Conservation (phyloP, 2,329 filamentous ascomycete species). For the Phyllosticta citribraziliensis region DNA sequence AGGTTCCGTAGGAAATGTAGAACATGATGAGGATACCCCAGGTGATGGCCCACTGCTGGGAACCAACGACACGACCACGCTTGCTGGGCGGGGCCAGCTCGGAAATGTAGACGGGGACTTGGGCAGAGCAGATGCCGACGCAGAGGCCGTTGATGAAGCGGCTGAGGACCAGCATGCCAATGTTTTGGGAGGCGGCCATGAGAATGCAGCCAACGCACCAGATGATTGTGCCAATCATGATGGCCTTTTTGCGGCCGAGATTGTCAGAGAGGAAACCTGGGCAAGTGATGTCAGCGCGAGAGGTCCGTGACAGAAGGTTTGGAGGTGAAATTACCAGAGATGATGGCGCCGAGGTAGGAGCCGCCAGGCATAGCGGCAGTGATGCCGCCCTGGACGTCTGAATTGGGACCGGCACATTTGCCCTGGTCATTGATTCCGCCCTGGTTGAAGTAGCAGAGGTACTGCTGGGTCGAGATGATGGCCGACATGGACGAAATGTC, state of each 20-base stretch:
- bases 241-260: slow-evolving; percentile 43
- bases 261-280: slow-evolving; percentile 43
- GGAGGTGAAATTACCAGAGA: slow-evolving; percentile 29
- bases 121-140: slow-evolving; percentile 62
- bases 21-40: slow-evolving; percentile 63
- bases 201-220: slow-evolving; percentile 53
- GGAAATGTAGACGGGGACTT: slow-evolving; percentile 60
- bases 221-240: slow-evolving; percentile 43
- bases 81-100: slow-evolving; percentile 51
- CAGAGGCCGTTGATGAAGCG: slow-evolving; percentile 60
- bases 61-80: slow-evolving; percentile 58
- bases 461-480: slow-evolving; percentile 55
- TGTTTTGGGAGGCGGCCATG: slow-evolving; percentile 52
- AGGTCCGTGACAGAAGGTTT: no score
- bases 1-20: slow-evolving; percentile 34
- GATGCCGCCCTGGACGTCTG: slow-evolving; percentile 55
- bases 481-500: slow-evolving; percentile 27
- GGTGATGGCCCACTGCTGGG: slow-evolving; percentile 67
- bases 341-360: slow-evolving; percentile 55
- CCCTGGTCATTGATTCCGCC: slow-evolving; percentile 25
- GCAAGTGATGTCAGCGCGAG: neutral
- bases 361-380: slow-evolving; percentile 62
- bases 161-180: slow-evolving; percentile 62
- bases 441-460: slow-evolving; percentile 63
- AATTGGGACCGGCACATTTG: slow-evolving; percentile 42